Evolutionary conservation across 148 eudicot genomes (phyloP), one percentile per base, ranked within the genome.

Genomic region (Vaccinium macrocarpon): DNA sequence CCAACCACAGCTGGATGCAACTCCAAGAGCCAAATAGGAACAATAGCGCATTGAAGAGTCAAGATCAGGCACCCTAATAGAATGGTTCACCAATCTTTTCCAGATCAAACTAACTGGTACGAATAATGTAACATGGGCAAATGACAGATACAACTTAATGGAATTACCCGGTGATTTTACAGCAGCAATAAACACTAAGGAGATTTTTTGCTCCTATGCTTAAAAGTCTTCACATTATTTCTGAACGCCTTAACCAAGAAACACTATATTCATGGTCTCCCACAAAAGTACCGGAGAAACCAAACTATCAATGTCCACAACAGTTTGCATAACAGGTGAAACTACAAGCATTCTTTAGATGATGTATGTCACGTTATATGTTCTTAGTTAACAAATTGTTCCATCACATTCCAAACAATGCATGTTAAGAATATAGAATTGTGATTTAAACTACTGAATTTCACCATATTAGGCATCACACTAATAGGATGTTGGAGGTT

Each of bases 161-260:
- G 73, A 68, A 68, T 68, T 68, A 27, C 18, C 73, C 73, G 12
- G 14, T 27, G 38, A 68, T 27, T 38, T 27, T 25, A 4, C 2
- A 18, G 16, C 27, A 68, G 73, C 73, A 11, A 53, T 53, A 53
- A 27, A 18, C 73, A 25, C 73, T 27, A 11, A 11, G 2, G 27
- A 68, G 35, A 27, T 27, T 35, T 35, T 72, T 72, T 32, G 49
- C 49, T 29, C 74, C 74, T 29, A 18, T 11, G 14, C 79, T 76
- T 49, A 76, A 50, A 50, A 50, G 79, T 49, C 15, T 49, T 76
- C 35, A 50, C 32, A 76, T 76, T 49, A 50, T 76, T 49, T 76
- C n/a, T 2, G 51, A 50, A 68, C 38, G 38, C 73, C 56, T 76
- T 11, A 25, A 76, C 78, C 78, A 75, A 75, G 78, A 68, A 75